These are phyloP conservation scores for Sordariomycetes sp. DNA, from an alignment of 2,329 filamentous ascomycete species.

Conservation along the genomic window DNA sequence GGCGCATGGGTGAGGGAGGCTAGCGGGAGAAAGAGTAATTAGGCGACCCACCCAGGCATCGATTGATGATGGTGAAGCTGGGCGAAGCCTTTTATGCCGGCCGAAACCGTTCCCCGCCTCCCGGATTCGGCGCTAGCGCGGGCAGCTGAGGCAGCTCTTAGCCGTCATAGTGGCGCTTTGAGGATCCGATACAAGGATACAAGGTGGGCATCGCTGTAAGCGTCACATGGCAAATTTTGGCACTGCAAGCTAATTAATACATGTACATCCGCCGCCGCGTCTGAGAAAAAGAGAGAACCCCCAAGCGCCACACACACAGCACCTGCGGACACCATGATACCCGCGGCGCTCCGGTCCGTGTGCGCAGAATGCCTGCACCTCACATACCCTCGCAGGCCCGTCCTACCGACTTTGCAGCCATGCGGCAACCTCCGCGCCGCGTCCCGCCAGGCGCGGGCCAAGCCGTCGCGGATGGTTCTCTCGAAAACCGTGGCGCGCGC, in stretches of 20 bases:
- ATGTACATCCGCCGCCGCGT: neutral
- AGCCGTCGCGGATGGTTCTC: constrained; percentile 43
- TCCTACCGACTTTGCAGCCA: neutral
- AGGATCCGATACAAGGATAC: neutral
- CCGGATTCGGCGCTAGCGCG: neutral
- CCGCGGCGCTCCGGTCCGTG: constrained; percentile 1
- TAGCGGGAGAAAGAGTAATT: neutral
- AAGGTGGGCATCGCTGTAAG: neutral
- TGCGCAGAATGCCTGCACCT: constrained; percentile 1
- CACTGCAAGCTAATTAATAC: neutral
- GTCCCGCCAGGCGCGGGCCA: neutral
- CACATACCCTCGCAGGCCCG: neutral
- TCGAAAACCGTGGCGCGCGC: constrained; percentile 36
- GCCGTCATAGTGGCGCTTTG: neutral
- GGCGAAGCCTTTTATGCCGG: constrained; percentile 1
- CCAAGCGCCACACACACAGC: neutral
- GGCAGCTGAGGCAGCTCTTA: neutral
- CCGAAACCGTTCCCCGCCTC: constrained; percentile 2
- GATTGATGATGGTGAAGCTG: neutral
- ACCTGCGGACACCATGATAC: neutral
- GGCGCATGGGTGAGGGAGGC: neutral
- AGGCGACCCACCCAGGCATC: neutral
- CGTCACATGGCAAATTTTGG: neutral
- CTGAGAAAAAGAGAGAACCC: neutral
- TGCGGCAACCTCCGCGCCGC: constrained; percentile 1